Base-by-base conservation (phyloP, 2,329 filamentous ascomycete species). In the Cladophialophora chaetospira region DNA sequence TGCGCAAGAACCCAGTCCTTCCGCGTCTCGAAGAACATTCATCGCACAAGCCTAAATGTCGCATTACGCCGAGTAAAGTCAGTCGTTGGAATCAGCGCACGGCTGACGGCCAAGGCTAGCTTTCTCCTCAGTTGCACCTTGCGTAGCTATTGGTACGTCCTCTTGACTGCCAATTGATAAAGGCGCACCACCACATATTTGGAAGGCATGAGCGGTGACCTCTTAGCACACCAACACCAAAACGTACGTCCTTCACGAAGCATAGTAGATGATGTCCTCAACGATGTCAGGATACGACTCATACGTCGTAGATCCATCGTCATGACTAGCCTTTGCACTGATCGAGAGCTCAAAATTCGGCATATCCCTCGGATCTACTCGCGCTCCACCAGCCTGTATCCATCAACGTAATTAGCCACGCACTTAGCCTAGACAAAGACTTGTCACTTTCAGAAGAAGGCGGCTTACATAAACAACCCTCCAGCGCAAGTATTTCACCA, bases 401-500 rank as follows among this genome's bases (percentile, higher is more conserved):
- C 29, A 9, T 23, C 9, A 45, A 51, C 23, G 43, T 21, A 21
- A 9, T 21, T 19, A 46, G 43, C 43, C 15, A 46, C 15, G 26
- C 8, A 10, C 10, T 15, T 10, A 10, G 6, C 29, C 8, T 8
- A 33, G 29, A 33, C 6, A 33, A 33, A 13, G 29, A 33, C 29
- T 6, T 33, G 29, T 13, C 6, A 6, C 29, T 6, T 33, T 33
- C 29, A 46, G 26, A 19, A 5, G 43, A n/a, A 21, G 4, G 8
- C 1, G 21, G 25, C 48, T 51, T 51, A 51, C 48, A 15, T 26
- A 51, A n/a, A 51, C 48, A n/a, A 51, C 33, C 19, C 48, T 51
- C 48, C 48, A 51, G 35, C 48, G 48, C 21, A 51, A 28, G 35
- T 51, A 51, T 28, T 51, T 51, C 6, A 51, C 48, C 48, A 51